These are phyloP conservation scores for Aspergillus coremiiformis DNA, from an alignment of 495 filamentous ascomycete genomes.

Conservation along the genomic window DNA sequence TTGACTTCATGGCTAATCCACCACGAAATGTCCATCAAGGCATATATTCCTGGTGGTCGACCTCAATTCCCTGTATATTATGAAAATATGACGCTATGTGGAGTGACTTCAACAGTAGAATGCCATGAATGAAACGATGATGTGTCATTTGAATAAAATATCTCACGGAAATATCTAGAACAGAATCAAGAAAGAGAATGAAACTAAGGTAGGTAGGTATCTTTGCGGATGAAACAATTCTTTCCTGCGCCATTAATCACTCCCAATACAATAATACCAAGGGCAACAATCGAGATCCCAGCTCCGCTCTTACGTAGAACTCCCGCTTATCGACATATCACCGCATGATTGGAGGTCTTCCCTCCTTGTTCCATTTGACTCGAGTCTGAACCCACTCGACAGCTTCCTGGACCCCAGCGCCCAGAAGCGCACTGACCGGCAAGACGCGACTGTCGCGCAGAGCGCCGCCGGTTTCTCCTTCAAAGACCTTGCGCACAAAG, in stretches of 20 bases:
- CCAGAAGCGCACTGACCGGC: slow-evolving; percentile 84
- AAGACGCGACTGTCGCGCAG: slow-evolving; percentile 86
- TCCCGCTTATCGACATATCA: slow-evolving; percentile 29
- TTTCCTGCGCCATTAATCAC: not conserved
- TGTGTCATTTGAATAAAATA: too few species aligned
- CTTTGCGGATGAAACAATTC: not conserved
- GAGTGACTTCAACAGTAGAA: too few species aligned
- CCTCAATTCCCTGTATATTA: too few species aligned
- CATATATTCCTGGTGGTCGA: too few species aligned
- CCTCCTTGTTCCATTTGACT: slow-evolving; percentile 95
- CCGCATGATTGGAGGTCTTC: slow-evolving; percentile 84
- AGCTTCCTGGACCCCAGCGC: slow-evolving; percentile 85
- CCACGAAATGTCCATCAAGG: not conserved
- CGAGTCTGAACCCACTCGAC: slow-evolving; percentile 90
- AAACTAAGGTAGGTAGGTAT: not conserved
- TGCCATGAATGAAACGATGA: too few species aligned
- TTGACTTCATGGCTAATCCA: not conserved
- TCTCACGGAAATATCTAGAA: not conserved
- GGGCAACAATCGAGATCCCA: not conserved
- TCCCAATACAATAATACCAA: not conserved
- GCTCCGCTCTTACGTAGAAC: not conserved
- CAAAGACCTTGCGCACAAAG: slow-evolving; percentile 85
- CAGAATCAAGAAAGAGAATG: not conserved
- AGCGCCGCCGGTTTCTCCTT: slow-evolving; percentile 78
- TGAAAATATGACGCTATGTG: not conserved